Conservation (phyloP, 192 early-diverging fungal species). For the Umbelopsis sp. region DNA sequence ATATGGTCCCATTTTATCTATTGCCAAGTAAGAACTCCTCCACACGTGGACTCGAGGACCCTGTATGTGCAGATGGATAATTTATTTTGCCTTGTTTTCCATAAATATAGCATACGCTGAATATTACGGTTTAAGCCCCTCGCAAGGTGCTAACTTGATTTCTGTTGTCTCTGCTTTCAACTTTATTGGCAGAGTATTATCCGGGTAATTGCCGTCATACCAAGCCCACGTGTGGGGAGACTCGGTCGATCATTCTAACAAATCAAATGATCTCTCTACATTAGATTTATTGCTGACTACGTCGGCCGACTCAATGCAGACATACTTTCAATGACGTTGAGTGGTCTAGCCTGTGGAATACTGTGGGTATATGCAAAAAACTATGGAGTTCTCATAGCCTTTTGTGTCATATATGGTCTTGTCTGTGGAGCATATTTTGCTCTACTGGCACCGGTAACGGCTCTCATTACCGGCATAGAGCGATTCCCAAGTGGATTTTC, state of each 20-base stretch:
- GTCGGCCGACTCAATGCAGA: conserved; percentile 36
- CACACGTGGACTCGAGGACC: not conserved
- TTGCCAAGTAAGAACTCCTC: conserved; percentile 30
- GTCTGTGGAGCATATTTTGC: conserved; percentile 35
- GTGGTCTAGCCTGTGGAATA: conserved; percentile 27
- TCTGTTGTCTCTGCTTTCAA: conserved; percentile 31
- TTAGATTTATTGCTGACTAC: conserved; percentile 13
- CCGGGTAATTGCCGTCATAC: conserved; percentile 14
- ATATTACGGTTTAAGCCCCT: conserved; percentile 16
- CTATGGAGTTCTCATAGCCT: conserved; percentile 32
- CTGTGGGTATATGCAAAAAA: conserved; percentile 38
- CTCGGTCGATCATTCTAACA: not conserved
- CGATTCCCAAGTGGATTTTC: conserved; percentile 24
- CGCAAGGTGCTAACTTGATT: conserved; percentile 21
- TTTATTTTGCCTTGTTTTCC: not conserved
- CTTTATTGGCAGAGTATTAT: conserved; percentile 24
- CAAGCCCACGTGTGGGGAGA: not conserved
- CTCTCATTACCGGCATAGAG: conserved; percentile 27
- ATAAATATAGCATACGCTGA: conserved; percentile 22
- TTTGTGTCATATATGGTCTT: conserved; percentile 33
- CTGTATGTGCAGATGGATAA: not conserved
- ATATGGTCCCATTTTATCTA: conserved; percentile 44
- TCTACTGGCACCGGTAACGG: conserved; percentile 37
- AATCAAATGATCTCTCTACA: not conserved
- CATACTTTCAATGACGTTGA: conserved; percentile 11